A percentile compares a stretch with the other conserved stretches of the same genome.
phyloP scores from a whole-genome alignment of 257 asterid genomes.

The Solanum pinnatisectum region DNA sequence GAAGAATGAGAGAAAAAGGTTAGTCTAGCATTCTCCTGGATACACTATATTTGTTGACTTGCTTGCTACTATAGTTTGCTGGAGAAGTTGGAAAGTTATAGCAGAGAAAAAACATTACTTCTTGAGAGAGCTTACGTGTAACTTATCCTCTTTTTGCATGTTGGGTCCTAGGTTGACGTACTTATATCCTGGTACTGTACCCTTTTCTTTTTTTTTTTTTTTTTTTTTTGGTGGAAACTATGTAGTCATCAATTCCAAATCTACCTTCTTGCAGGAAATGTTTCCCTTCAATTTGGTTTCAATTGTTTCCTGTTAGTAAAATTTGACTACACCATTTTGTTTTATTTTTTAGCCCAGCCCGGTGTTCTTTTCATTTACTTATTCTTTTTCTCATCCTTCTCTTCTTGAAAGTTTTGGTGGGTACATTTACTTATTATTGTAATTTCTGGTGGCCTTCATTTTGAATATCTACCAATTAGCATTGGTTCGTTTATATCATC shows the following conservation, averaged over 20 bases:
- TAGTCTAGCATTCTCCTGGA: constrained; percentile 5
- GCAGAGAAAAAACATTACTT: background rate
- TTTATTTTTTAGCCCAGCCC: background rate
- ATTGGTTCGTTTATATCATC: background rate
- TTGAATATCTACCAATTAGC: background rate
- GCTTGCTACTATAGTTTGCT: background rate
- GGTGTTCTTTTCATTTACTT: background rate
- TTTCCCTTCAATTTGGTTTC: background rate
- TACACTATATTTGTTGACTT: background rate
- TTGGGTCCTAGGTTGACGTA: background rate
- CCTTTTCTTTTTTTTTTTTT: background rate
- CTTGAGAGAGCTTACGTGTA: background rate
- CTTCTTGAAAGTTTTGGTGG: background rate
- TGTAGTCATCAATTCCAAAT: too few relatives aligned
- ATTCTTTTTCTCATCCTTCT: background rate
- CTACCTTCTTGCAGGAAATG: background rate
- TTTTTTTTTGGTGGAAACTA: background rate
- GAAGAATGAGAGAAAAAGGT: constrained; percentile 90
- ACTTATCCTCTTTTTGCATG: background rate
- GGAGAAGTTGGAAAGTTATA: background rate
- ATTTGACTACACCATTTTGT: background rate
- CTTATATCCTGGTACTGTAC: background rate
- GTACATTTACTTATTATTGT: background rate
- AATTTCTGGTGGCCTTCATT: background rate
- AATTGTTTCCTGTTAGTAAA: background rate